Evolutionary conservation across 108 stramenopile genomes (phyloP).

Genomic region (Asterionellopsis glacialis): DNA sequence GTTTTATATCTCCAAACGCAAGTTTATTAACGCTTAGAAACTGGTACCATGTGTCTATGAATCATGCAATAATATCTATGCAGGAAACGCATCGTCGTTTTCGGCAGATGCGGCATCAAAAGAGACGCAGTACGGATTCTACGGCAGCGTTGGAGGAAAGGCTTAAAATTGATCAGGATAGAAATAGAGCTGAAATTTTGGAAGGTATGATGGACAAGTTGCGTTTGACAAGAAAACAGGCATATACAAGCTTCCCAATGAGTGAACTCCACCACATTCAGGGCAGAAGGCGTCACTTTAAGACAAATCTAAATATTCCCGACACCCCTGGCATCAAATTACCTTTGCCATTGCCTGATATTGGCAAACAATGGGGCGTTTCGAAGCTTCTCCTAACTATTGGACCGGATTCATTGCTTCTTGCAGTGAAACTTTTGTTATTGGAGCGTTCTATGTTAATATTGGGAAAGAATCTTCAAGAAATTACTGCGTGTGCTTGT

Average conservation of each 20-base stretch:
- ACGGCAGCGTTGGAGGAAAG: no score
- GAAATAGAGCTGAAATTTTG: conserved; percentile 11
- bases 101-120: no score
- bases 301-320: conserved; percentile 21
- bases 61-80: no score
- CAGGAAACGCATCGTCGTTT: no score
- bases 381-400: conserved; percentile 32
- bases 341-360: conserved; percentile 38
- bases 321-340: conserved; percentile 25
- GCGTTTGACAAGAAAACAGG: conserved; percentile 22
- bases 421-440: conserved; percentile 38
- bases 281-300: conserved; percentile 20
- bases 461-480: conserved; percentile 29
- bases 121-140: no score
- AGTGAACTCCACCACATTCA: conserved; percentile 23
- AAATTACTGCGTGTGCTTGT: conserved; percentile 31
- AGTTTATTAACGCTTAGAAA: no score
- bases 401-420: conserved; percentile 31
- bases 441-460: conserved; percentile 39
- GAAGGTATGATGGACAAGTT: conserved; percentile 32
- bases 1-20: no score
- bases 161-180: no score
- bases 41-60: no score
- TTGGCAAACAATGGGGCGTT: conserved; percentile 37
- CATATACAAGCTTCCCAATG: conserved; percentile 19